Evolutionary conservation across 179 eudicot genomes (phyloP).

Genomic region (Carnegiea gigantea): DNA sequence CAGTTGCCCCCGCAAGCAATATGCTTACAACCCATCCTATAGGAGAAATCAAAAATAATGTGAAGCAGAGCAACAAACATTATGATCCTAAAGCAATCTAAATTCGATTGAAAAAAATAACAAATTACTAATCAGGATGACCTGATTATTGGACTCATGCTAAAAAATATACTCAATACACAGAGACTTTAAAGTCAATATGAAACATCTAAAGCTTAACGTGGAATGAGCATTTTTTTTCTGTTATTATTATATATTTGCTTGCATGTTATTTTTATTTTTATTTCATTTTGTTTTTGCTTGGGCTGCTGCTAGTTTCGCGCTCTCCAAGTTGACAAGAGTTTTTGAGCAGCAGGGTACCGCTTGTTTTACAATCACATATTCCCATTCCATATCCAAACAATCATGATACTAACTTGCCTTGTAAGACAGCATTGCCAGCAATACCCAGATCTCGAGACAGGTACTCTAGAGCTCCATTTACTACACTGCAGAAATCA

Average conservation of each 20-base stretch:
- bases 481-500: slow-evolving; percentile 70
- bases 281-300: background rate
- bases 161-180: background rate
- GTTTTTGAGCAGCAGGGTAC: background rate
- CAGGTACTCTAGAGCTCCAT: slow-evolving; percentile 93
- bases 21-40: slow-evolving; percentile 94
- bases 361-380: background rate
- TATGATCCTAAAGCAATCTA: background rate
- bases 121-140: background rate
- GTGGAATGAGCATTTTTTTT: background rate
- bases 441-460: slow-evolving; percentile 85
- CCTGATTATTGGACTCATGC: background rate
- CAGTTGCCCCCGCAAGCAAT: slow-evolving; percentile 95
- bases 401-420: slow-evolving; percentile 43
- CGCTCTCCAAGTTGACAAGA: background rate
- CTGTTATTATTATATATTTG: background rate
- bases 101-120: background rate
- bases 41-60: slow-evolving; percentile 10
- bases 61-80: background rate
- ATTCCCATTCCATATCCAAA: slow-evolving; percentile 12
- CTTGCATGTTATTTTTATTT: background rate
- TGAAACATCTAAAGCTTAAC: background rate
- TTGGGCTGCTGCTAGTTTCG: background rate
- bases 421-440: slow-evolving; percentile 83
- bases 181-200: background rate